Conservation (phyloP, 2,329 filamentous ascomycete species). For the Podosphaera fusca region DNA sequence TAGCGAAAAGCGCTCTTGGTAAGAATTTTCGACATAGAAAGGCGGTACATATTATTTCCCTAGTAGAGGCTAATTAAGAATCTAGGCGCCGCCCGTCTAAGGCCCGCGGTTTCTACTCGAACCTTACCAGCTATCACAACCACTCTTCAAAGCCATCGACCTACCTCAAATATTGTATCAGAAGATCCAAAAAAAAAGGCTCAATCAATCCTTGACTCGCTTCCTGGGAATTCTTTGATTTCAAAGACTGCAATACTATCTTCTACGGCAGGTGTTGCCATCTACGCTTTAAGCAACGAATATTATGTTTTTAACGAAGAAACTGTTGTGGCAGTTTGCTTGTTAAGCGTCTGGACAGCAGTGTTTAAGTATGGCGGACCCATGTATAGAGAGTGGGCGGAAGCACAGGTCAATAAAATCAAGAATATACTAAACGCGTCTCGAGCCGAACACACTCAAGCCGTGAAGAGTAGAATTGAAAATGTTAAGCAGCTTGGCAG, state of each 20-base stretch:
- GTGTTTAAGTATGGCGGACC: conserved; percentile 88
- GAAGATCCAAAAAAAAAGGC: conserved; percentile 94
- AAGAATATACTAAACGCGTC: conserved; percentile 87
- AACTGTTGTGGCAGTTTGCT: conserved; percentile 77
- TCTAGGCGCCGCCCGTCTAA: conserved; percentile 59
- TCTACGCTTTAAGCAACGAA: conserved; percentile 97
- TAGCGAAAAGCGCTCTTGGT: conserved; percentile 91
- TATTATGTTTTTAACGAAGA: conserved; percentile 99
- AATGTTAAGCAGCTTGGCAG: conserved; percentile 85
- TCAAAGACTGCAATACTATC: conserved; percentile 97
- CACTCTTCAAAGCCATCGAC: conserved; percentile 40
- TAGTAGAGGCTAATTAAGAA: conserved; percentile 18
- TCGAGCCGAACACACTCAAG: conserved; percentile 79
- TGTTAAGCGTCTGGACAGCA: conserved; percentile 79
- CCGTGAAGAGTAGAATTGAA: conserved; percentile 83
- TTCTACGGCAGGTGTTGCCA: conserved; percentile 66
- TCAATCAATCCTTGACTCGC: conserved; percentile 76
- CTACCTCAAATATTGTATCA: conserved; percentile 53
- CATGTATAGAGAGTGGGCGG: conserved; percentile 77
- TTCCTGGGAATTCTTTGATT: conserved; percentile 77
- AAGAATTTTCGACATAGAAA: conserved; percentile 24
- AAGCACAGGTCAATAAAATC: conserved; percentile 75
- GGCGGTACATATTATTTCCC: conserved; percentile 6
- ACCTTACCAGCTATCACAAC: conserved; percentile 51
- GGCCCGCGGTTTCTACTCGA: conserved; percentile 56